Conservation (phyloP, 2,329 filamentous ascomycete species). For the Pochonia chlamydosporia region DNA sequence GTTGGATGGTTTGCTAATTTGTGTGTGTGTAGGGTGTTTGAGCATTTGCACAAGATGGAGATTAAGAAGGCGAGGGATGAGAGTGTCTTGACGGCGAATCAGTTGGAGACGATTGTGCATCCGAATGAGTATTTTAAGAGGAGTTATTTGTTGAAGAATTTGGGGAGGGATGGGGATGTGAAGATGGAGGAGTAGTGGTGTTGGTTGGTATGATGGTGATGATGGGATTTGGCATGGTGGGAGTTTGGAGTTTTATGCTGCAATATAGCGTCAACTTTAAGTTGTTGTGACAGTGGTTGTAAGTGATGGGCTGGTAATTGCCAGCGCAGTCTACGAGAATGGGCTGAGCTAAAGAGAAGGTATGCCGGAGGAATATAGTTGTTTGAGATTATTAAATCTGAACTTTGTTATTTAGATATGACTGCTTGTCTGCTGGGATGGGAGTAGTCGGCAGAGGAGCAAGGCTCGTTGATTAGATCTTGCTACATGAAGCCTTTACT, state of each 20-base stretch:
- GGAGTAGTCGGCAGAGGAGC: no score
- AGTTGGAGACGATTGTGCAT: conserved; percentile 92
- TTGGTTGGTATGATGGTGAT: conserved; percentile 5
- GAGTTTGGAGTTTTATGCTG: conserved; percentile 16
- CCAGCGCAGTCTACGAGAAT: no score
- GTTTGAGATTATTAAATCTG: no score
- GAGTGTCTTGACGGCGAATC: conserved; percentile 61
- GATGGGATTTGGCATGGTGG: conserved; percentile 8
- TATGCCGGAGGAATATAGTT: no score
- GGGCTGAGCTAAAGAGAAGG: no score
- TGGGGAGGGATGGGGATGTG: conserved; percentile 51
- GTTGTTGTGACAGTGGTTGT: not conserved
- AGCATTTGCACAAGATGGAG: conserved; percentile 74
- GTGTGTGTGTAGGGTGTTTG: conserved; percentile 62
- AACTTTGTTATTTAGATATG: no score
- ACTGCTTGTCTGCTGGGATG: no score
- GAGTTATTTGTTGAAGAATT: conserved; percentile 81
- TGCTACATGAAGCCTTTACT: no score
- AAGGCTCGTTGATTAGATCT: no score
- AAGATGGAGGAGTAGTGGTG: conserved; percentile 48
- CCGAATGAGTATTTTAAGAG: conserved; percentile 98
- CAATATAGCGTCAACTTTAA: not conserved
- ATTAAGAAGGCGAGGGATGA: conserved; percentile 73
- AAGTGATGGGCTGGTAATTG: no score
- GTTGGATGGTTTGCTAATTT: not conserved